These are phyloP conservation scores for Selaginella tamariscina DNA, from an alignment of 75 land plant species.

Conservation along the genomic window DNA sequence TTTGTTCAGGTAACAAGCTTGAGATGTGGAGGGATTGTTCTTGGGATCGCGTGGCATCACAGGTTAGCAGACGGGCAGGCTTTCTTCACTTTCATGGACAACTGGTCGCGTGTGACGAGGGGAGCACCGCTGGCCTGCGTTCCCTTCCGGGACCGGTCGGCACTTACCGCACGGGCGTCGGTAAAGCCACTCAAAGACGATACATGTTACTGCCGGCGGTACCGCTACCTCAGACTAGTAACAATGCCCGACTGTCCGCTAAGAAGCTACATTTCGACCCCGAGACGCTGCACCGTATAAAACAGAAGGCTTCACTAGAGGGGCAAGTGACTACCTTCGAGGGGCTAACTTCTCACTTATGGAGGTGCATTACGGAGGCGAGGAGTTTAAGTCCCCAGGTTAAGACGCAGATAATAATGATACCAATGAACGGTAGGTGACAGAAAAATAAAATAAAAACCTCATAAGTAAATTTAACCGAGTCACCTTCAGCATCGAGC, in stretches of 20 bases:
- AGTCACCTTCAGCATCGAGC: too few species aligned
- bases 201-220: background rate
- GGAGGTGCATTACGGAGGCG: background rate
- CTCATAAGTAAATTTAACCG: too few species aligned
- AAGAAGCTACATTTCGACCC: background rate
- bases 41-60: slow-evolving; percentile 7
- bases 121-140: background rate
- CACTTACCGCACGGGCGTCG: background rate
- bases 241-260: background rate
- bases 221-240: background rate
- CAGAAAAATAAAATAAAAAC: too few species aligned
- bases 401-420: slow-evolving; percentile 1
- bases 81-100: slow-evolving; percentile 6
- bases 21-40: slow-evolving; percentile 14
- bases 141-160: background rate
- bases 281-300: background rate
- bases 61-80: slow-evolving; percentile 13
- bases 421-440: slow-evolving; percentile 5
- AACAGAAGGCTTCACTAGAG: background rate
- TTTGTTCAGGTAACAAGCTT: slow-evolving; percentile 13
- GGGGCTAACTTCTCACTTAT: background rate
- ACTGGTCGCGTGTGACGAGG: slow-evolving; percentile 1
- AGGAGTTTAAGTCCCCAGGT: background rate
- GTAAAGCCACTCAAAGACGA: background rate
- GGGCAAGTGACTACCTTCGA: background rate